Conservation (phyloP, 1,284 basidiomycete genomes). For the Cryptococcus sp. region DNA sequence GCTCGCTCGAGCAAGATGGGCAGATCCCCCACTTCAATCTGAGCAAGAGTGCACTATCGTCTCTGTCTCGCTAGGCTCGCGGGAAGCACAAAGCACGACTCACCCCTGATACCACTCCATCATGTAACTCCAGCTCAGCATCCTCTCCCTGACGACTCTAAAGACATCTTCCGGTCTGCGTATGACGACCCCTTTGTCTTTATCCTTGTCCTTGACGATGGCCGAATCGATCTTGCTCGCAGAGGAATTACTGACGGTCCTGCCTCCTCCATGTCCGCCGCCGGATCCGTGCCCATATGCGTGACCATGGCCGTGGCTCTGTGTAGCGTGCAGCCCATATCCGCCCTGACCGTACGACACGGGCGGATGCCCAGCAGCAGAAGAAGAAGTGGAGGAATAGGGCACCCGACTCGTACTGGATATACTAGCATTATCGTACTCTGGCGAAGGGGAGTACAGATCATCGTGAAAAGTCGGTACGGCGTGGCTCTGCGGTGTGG, state of each 20-base stretch:
- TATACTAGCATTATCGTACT: constrained; percentile 1
- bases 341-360: neutral
- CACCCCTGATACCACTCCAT: constrained; percentile 52
- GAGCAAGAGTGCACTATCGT: too few relatives aligned
- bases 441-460: constrained; percentile 8
- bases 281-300: neutral
- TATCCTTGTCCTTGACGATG: neutral
- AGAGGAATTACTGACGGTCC: constrained; percentile 10
- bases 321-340: neutral
- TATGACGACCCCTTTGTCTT: constrained; percentile 9
- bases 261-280: neutral
- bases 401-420: neutral
- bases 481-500: constrained; percentile 9
- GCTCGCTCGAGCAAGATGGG: too few relatives aligned
- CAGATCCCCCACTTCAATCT: too few relatives aligned
- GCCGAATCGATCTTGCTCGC: constrained; percentile 1
- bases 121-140: constrained; percentile 49
- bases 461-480: constrained; percentile 7
- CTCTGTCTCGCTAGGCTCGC: neutral
- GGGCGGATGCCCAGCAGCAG: too few relatives aligned
- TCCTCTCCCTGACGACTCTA: constrained; percentile 39
- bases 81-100: constrained; percentile 11
- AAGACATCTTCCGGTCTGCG: constrained; percentile 44
- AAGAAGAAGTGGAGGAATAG: neutral
- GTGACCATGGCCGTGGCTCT: neutral